Conservation (phyloP, 805 yeast species). For the Metschnikowia lochheadii region DNA sequence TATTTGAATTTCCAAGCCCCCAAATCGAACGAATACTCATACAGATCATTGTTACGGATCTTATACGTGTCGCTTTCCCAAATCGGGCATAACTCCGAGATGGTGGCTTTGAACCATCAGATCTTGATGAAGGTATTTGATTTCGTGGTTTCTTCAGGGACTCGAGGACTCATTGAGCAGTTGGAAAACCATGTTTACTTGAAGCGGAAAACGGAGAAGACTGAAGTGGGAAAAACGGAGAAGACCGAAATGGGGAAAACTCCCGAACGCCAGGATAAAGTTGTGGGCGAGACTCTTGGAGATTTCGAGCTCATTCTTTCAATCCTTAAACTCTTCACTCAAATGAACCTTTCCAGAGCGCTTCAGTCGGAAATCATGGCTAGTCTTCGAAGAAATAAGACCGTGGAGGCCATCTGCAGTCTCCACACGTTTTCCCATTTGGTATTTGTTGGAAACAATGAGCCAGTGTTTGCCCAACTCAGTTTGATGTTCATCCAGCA, state of each 20-base stretch:
- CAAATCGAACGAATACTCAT: constrained; percentile 32
- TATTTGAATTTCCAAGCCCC: constrained; percentile 33
- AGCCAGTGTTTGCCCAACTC: constrained; percentile 68
- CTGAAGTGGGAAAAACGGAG: too few species aligned
- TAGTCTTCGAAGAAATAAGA: constrained; percentile 52
- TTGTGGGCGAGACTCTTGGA: constrained; percentile 50
- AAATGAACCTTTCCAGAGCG: constrained; percentile 43
- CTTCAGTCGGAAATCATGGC: constrained; percentile 49
- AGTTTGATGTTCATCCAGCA: constrained; percentile 67
- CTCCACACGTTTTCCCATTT: constrained; percentile 66
- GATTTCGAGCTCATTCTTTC: constrained; percentile 63
- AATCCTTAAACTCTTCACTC: constrained; percentile 55
- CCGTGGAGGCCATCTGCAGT: constrained; percentile 57
- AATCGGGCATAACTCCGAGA: constrained; percentile 36
- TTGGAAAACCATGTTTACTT: constrained; percentile 54
- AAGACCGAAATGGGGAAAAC: too few species aligned
- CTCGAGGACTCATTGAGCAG: constrained; percentile 53
- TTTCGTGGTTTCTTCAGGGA: constrained; percentile 60
- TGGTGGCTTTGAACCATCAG: constrained; percentile 46
- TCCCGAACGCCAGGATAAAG: too few species aligned
- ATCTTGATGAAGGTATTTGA: constrained; percentile 57
- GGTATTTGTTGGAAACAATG: constrained; percentile 50
- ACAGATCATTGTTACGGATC: constrained; percentile 60
- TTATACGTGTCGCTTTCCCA: constrained; percentile 46
- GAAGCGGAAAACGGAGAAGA: constrained; percentile 21